These are phyloP conservation scores for Butyriboletus loyo DNA, from an alignment of 768 basidiomycete genomes.

Conservation along the genomic window DNA sequence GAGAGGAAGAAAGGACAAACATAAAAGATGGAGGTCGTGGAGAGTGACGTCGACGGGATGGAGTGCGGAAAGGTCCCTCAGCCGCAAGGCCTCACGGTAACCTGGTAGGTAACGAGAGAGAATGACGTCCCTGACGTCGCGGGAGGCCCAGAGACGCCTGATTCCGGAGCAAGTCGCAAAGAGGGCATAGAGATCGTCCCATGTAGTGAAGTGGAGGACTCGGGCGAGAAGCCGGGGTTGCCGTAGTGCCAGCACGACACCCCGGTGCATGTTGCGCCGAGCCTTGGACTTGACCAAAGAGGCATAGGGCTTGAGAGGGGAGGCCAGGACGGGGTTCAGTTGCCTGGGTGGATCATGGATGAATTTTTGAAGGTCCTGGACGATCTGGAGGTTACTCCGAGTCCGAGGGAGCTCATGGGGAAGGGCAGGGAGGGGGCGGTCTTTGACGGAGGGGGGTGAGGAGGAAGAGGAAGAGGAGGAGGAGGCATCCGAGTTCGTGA, in stretches of 20 bases:
- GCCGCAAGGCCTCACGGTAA: slow-evolving; percentile 44
- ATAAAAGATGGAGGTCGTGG: slow-evolving; percentile 58
- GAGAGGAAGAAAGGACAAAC: slow-evolving; percentile 43
- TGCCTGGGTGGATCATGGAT: neutral
- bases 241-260: slow-evolving; percentile 26
- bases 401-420: neutral
- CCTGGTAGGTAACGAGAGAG: slow-evolving; percentile 56
- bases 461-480: slow-evolving; percentile 15
- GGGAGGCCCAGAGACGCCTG: slow-evolving; percentile 31
- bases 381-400: neutral
- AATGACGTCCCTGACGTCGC: slow-evolving; percentile 36
- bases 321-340: neutral
- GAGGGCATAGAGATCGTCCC: slow-evolving; percentile 42
- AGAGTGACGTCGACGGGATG: slow-evolving; percentile 52
- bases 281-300: slow-evolving; percentile 18
- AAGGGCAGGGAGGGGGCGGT: slow-evolving; percentile 20
- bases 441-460: slow-evolving; percentile 15
- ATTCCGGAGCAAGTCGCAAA: slow-evolving; percentile 34
- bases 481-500: slow-evolving; percentile 27
- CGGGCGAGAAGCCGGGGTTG: slow-evolving; percentile 34
- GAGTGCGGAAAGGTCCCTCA: slow-evolving; percentile 38
- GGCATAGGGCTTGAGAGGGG: slow-evolving; percentile 1
- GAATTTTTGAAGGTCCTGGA: neutral
- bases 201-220: slow-evolving; percentile 32
- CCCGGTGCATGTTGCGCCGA: slow-evolving; percentile 29